Conservation (phyloP, 306 rosid genomes). For the Cercis canadensis region DNA sequence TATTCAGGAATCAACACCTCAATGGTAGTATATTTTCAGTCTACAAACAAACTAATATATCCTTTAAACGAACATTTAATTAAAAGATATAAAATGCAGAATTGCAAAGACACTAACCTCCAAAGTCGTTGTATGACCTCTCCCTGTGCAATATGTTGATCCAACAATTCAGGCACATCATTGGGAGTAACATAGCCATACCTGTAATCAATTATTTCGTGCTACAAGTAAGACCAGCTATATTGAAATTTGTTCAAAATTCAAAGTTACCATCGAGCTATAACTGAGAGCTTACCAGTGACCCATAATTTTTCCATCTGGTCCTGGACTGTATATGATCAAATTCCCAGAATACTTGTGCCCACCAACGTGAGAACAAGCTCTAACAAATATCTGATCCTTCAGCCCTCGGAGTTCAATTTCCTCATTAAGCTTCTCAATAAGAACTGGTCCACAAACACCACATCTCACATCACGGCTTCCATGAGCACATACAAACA, state of each 20-base stretch:
- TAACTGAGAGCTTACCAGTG: conserved; percentile 66
- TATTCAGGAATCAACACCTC: too few species aligned
- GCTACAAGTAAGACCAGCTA: conserved; percentile 8
- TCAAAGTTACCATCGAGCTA: conserved; percentile 7
- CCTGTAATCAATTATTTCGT: conserved; percentile 55
- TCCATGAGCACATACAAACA: conserved; percentile 93
- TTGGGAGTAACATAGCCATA: conserved; percentile 93
- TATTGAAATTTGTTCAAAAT: neutral
- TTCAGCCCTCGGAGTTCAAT: conserved; percentile 66
- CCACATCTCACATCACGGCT: conserved; percentile 95
- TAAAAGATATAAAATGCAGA: conserved; percentile 13
- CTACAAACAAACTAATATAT: neutral
- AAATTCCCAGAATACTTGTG: conserved; percentile 94
- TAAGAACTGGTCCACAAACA: conserved; percentile 87
- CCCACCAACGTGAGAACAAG: conserved; percentile 89
- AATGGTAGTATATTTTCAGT: too few species aligned
- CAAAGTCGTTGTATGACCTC: conserved; percentile 76
- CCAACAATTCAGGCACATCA: conserved; percentile 84
- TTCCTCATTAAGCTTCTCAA: conserved; percentile 68
- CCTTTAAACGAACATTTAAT: conserved; percentile 22
- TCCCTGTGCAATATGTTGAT: conserved; percentile 84
- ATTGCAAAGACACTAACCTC: conserved; percentile 61
- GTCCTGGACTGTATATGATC: conserved; percentile 67
- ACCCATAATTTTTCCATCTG: conserved; percentile 68
- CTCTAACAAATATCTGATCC: conserved; percentile 64